phyloP scores from a whole-genome alignment of 2,329 filamentous ascomycete species.

The Phaeoacremonium minimum region DNA sequence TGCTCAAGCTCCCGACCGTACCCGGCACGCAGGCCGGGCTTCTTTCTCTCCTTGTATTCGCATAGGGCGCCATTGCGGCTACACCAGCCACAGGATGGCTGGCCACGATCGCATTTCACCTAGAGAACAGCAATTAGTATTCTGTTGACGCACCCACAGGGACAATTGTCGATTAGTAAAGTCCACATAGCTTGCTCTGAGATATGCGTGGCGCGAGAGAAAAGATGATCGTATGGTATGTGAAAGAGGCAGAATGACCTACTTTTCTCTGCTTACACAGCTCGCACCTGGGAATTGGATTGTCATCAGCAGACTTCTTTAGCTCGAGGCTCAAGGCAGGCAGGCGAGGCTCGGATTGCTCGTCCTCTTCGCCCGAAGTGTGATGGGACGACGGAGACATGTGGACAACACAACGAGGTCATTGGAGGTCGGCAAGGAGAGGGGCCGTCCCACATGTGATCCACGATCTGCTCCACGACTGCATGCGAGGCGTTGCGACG shows the following conservation, averaged over 20 bases:
- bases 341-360: background rate
- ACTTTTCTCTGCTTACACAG: conserved; percentile 80
- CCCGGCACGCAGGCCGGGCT: conserved; percentile 60
- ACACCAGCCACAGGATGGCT: conserved; percentile 68
- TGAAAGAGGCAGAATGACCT: no score
- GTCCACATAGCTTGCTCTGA: no score
- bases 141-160: no score
- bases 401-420: conserved; percentile 1
- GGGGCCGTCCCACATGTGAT: no score
- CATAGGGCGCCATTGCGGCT: conserved; percentile 58
- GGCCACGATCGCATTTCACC: conserved; percentile 73
- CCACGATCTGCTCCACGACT: no score
- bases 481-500: no score
- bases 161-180: no score
- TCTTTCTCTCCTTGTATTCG: conserved; percentile 67
- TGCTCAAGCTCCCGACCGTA: conserved; percentile 73
- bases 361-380: conserved; percentile 9
- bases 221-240: no score
- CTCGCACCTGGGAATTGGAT: conserved; percentile 54
- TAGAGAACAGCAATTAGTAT: conserved; percentile 17
- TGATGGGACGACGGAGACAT: conserved; percentile 2
- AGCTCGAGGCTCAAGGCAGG: conserved; percentile 1
- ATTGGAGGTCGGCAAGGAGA: conserved; percentile 9
- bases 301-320: conserved; percentile 28
- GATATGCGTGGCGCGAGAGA: no score